A percentile compares a stretch with the other conserved stretches of the same genome.
Evolutionary conservation across 176 grass and related monocot genomes (phyloP).

Genomic region (Puccinellia tenuiflora): DNA sequence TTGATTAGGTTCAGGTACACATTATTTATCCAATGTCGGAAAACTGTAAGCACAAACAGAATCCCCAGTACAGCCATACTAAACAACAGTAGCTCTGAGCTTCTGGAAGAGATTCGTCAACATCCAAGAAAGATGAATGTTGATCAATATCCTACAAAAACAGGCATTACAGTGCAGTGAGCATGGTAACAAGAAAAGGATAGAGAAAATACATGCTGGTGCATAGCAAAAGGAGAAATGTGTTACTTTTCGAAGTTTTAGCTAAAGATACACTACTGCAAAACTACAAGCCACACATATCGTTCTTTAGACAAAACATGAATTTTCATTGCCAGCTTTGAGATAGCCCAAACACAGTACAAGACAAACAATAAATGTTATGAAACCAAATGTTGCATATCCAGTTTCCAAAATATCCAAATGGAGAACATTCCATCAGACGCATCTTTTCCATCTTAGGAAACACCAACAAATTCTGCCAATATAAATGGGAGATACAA

Average conservation of each 20-base stretch:
- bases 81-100: background rate
- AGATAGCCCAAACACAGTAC: background rate
- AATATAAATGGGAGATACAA: background rate
- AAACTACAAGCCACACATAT: background rate
- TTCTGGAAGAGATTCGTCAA: constrained; percentile 21
- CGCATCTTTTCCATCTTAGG: background rate
- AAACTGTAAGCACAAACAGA: constrained; percentile 17
- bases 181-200: background rate
- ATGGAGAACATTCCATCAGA: background rate
- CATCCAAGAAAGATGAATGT: constrained; percentile 19
- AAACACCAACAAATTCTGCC: background rate
- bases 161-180: background rate
- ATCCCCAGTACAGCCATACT: constrained; percentile 28
- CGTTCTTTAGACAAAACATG: background rate
- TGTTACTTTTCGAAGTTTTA: background rate
- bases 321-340: background rate
- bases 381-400: background rate
- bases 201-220: background rate
- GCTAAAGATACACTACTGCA: background rate
- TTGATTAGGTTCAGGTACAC: constrained; percentile 25
- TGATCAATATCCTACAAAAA: constrained; percentile 35
- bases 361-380: background rate
- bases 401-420: background rate
- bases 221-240: background rate
- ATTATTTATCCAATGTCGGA: constrained; percentile 30